Conservation (phyloP, 208 protist genomes). For the Phytomonas sp. region DNA sequence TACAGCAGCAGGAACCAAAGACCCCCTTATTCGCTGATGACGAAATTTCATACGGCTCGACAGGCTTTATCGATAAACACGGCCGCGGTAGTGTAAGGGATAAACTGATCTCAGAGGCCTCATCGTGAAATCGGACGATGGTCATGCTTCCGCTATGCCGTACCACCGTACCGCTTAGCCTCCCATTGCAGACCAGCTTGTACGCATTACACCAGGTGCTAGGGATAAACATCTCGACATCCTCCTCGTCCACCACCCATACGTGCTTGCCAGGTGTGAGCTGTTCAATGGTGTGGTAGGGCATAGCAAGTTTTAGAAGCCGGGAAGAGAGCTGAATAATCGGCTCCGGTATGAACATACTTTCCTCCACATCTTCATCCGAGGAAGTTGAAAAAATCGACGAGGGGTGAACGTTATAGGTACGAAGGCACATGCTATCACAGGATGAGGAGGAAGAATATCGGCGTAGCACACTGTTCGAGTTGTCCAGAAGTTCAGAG, state of each 20-base stretch:
- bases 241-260: constrained; percentile 78
- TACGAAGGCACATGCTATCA: too few relatives aligned
- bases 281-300: constrained; percentile 26
- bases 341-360: constrained; percentile 58
- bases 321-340: constrained; percentile 31
- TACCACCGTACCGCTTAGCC: constrained; percentile 35
- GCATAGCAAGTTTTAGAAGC: constrained; percentile 35
- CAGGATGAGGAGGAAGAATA: too few relatives aligned
- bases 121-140: constrained; percentile 43
- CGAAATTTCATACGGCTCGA: constrained; percentile 49
- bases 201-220: constrained; percentile 52
- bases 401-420: not conserved
- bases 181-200: constrained; percentile 62
- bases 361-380: constrained; percentile 19
- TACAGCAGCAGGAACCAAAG: too few relatives aligned
- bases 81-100: constrained; percentile 47
- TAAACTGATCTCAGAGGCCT: constrained; percentile 24
- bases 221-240: constrained; percentile 59
- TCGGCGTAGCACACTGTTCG: too few relatives aligned
- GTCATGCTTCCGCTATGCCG: constrained; percentile 56
- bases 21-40: not conserved
- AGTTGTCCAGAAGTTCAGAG: too few relatives aligned
- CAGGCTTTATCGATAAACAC: constrained; percentile 44
- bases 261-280: constrained; percentile 39
- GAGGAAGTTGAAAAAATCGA: constrained; percentile 15